Conservation (phyloP, 441 rosid species). For the Lepidium campestre region DNA sequence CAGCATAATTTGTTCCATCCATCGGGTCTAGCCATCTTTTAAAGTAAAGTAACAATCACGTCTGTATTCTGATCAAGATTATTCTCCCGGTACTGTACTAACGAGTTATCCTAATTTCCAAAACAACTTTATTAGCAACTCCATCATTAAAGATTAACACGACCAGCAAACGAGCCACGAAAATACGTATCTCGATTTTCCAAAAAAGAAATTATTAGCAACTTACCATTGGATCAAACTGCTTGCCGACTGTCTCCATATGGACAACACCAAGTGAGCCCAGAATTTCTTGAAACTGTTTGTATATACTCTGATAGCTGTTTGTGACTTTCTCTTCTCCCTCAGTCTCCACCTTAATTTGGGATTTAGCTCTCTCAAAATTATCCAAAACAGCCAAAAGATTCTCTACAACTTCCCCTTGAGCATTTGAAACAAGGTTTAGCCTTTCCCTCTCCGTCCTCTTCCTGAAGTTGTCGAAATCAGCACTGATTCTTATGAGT, state of each 20-base stretch:
- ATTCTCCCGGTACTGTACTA: not conserved
- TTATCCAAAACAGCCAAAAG: constrained; percentile 76
- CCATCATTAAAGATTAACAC: not conserved
- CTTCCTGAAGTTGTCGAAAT: constrained; percentile 93
- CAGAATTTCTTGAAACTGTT: constrained; percentile 84
- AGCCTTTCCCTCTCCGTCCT: constrained; percentile 86
- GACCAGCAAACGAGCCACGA: not conserved
- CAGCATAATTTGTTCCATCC: not conserved
- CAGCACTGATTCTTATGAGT: constrained; percentile 79
- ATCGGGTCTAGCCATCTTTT: not conserved
- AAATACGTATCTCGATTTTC: not conserved
- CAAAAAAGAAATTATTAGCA: not conserved
- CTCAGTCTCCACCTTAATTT: constrained; percentile 76
- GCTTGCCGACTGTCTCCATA: constrained; percentile 78
- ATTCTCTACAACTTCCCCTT: constrained; percentile 86
- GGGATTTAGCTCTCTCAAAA: constrained; percentile 89
- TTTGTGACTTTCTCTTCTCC: constrained; percentile 84
- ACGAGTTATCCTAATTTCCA: not conserved
- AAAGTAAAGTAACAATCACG: not conserved
- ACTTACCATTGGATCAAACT: constrained; percentile 93
- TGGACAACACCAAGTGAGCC: constrained; percentile 69
- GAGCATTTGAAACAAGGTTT: constrained; percentile 72
- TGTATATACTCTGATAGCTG: constrained; percentile 92
- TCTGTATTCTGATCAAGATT: not conserved
- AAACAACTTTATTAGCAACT: not conserved